phyloP scores from a whole-genome alignment of 2,329 filamentous ascomycete species.

The Ascochyta rabiei region DNA sequence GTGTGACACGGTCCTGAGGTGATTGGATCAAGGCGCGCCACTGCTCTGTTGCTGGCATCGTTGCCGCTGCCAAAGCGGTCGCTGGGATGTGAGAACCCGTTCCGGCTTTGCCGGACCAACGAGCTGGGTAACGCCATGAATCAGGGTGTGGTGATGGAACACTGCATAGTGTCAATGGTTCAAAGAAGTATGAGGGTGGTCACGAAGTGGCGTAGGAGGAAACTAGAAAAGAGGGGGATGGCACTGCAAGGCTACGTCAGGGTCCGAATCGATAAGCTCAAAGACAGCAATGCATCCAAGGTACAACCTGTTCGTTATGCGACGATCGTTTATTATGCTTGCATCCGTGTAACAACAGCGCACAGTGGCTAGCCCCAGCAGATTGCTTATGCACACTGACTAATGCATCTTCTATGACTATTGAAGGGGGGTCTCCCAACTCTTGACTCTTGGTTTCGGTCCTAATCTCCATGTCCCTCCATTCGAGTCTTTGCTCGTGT shows the following conservation, averaged over 20 bases:
- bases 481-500: slow-evolving; percentile 1
- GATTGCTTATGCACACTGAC: slow-evolving; percentile 1
- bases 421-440: slow-evolving; percentile 6
- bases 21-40: slow-evolving; percentile 9
- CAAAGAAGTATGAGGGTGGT: background rate
- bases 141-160: background rate
- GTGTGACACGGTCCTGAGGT: background rate
- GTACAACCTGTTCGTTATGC: background rate
- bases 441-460: slow-evolving; percentile 2
- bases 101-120: slow-evolving; percentile 9
- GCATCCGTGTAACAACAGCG: slow-evolving; percentile 8
- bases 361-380: background rate
- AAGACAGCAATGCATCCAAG: slow-evolving; percentile 1
- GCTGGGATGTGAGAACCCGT: background rate
- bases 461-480: background rate
- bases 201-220: background rate
- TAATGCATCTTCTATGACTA: slow-evolving; percentile 4
- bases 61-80: slow-evolving; percentile 4
- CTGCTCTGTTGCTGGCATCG: slow-evolving; percentile 1
- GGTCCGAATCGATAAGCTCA: background rate
- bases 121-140: slow-evolving; percentile 4
- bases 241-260: slow-evolving; percentile 3
- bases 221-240: background rate
- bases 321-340: too few species aligned
- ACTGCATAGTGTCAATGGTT: background rate